Base-by-base conservation (phyloP, 2,329 filamentous ascomycete genomes). In the Fusarium bulbicola region DNA sequence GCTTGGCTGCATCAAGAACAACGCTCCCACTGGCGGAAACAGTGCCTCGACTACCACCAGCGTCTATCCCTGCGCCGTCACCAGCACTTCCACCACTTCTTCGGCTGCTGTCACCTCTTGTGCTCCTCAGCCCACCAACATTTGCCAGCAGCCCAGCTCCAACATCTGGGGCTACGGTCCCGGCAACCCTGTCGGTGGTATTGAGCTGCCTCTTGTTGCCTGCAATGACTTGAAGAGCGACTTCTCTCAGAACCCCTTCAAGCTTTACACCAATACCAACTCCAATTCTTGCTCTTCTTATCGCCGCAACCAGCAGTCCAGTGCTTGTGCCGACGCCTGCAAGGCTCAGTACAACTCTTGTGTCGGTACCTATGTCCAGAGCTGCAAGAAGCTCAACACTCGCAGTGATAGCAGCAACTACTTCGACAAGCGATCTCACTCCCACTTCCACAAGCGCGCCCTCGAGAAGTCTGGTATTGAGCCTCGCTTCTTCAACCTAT, bases 121-220 rank as follows among this genome's bases (percentile, higher is more conserved):
- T 59, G 81, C 84, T 59, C 85, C 87, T 5, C 79, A 84, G 39
- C 84, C 86, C 3, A 87, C 85, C 63, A 85, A 85, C 73, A 84
- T 89, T 75, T 89, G 87, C 84, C 81, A 78, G 40, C 86, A 89
- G 79, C 85, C 87, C n/a, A 79, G 81, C 59, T 86, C 82, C 81
- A 87, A 88, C 74, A 86, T 87, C 78, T 88, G 87, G 74, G 90
- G 90, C 59, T 95, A 95, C 77, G 90, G 89, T 3, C 90, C 92
- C 4, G 89, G 91, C 40, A 90, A 84, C 57, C 84, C 86, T 6
- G 86, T 89, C 21, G 88, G 86, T 54, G 84, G 82, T 66, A 88
- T 90, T 59, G 80, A 82, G 28, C 80, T 89, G 59, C 88, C 87
- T 50, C 79, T 87, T 62, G 83, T 89, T 37, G 85, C 84, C 30